Evolutionary conservation across 345 rosid genomes (phyloP), one percentile per base, ranked within the genome.

Genomic region (Acer negundo): DNA sequence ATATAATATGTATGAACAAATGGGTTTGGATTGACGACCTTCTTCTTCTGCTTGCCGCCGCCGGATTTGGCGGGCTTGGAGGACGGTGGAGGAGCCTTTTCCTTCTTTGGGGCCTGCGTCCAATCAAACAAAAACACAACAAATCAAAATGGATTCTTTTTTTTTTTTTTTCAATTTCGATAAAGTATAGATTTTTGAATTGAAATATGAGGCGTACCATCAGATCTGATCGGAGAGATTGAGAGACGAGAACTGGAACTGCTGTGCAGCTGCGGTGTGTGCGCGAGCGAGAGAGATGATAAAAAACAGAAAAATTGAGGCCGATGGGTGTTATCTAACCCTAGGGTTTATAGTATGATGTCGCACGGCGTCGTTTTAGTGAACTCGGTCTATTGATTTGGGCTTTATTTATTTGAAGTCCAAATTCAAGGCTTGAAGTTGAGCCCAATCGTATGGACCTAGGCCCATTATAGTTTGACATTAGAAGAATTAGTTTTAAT

Each of bases 21-120:
- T 1, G 66, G 49, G 40, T 35, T 11, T 2, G 6, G 3, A 6
- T 20, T 5, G 7, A 53, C 28, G 66, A 84, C 85, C 85, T 84
- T 84, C 81, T 84, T 84, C 83, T 84, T 84, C 81, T 84, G 87
- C 83, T 84, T 84, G 55, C 85, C 87, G 55, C 85, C 87, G 10
- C 84, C 84, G 51, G 86, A 79, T 51, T 84, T 84, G 2, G 82
- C 82, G 2, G 86, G 86, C 77, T 79, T 84, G 19, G 87, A 79
- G 64, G 83, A 80, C 1, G 87, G 84, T 2, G 83, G 83, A 16
- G 87, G 83, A 77, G 85, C 87, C 79, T 84, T 84, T 9, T 81
- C 85, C 83, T 84, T 81, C 83, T 84, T 84, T n/a, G 87, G 87
- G 3, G 85, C 87, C 87, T 72, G 47, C 38, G 19, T 59, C 11